Evolutionary conservation across 768 basidiomycete genomes (phyloP).

Genomic region (Russula olivacea): DNA sequence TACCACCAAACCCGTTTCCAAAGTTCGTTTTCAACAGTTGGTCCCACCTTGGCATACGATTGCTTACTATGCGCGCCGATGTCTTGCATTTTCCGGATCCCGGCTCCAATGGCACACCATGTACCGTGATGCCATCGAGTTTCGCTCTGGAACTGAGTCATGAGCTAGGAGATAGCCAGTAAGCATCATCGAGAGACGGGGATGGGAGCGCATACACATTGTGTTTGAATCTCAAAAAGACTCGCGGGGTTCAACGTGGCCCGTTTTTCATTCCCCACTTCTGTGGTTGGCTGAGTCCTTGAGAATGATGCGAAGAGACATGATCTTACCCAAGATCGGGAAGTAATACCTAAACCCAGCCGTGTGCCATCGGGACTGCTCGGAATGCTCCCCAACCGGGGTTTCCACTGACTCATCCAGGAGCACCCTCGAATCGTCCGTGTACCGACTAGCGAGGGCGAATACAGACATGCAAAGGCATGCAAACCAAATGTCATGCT

Average conservation of each 20-base stretch:
- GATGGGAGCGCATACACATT: conserved; percentile 36
- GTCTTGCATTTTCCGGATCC: conserved; percentile 51
- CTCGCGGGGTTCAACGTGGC: conserved; percentile 51
- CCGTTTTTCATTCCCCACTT: conserved; percentile 44
- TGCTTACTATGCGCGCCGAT: conserved; percentile 44
- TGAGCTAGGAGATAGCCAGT: conserved; percentile 34
- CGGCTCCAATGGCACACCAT: conserved; percentile 43
- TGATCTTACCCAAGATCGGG: conserved; percentile 43
- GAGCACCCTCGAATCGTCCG: conserved; percentile 30
- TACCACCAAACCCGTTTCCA: conserved; percentile 51
- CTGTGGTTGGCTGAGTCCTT: conserved; percentile 32
- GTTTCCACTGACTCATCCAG: conserved; percentile 28
- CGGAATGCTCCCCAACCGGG: conserved; percentile 27
- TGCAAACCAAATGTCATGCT: conserved; percentile 36
- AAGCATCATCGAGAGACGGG: conserved; percentile 19
- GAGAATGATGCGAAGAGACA: conserved; percentile 6
- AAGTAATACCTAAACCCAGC: conserved; percentile 61
- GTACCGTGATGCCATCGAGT: conserved; percentile 38
- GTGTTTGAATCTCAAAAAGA: conserved; percentile 58
- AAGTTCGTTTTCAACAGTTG: conserved; percentile 41
- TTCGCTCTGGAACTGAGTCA: conserved; percentile 44
- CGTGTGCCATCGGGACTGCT: conserved; percentile 42
- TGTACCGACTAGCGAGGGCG: conserved; percentile 30
- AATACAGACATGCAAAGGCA: conserved; percentile 31
- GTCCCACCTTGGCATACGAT: conserved; percentile 29